These are phyloP conservation scores for Aspergillus hiratsukae DNA, from an alignment of 2,329 filamentous ascomycete species.

Conservation along the genomic window DNA sequence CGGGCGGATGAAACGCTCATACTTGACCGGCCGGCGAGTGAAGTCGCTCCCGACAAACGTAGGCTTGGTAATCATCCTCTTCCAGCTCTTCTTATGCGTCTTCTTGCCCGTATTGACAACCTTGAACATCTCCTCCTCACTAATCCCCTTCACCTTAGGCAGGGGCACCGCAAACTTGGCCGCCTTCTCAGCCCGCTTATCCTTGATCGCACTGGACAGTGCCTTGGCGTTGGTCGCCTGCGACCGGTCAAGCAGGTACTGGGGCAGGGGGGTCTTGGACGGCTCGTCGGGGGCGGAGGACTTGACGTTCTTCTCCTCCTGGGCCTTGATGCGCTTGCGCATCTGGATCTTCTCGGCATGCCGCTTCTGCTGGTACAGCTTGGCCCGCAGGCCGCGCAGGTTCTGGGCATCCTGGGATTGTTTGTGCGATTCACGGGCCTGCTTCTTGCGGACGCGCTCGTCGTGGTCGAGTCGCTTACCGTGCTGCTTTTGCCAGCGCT, in stretches of 20 bases:
- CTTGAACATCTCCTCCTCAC: conserved; percentile 97
- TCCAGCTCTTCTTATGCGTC: conserved; percentile 73
- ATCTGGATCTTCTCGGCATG: conserved; percentile 98
- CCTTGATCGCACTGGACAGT: conserved; percentile 82
- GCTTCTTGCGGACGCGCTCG: conserved; percentile 80
- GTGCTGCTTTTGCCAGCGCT: conserved; percentile 68
- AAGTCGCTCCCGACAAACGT: conserved; percentile 91
- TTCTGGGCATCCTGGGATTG: conserved; percentile 88
- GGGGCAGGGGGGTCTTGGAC: conserved; percentile 71
- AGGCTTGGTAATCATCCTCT: conserved; percentile 67
- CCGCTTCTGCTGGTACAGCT: conserved; percentile 88
- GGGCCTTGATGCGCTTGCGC: conserved; percentile 87
- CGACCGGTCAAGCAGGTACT: conserved; percentile 87
- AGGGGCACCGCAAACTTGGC: conserved; percentile 89
- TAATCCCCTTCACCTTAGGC: conserved; percentile 89
- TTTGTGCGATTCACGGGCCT: conserved; percentile 84
- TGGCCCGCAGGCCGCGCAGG: conserved; percentile 83
- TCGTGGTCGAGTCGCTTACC: conserved; percentile 70
- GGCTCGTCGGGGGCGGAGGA: conserved; percentile 73
- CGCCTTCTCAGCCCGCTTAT: conserved; percentile 89
- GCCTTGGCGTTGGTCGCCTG: conserved; percentile 67
- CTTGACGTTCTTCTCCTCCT: conserved; percentile 96
- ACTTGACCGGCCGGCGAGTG: conserved; percentile 79
- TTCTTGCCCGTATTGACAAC: conserved; percentile 96
- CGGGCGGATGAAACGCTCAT: conserved; percentile 66